These are phyloP conservation scores for maize (Zea mays) DNA, from an alignment of 176 grass and related monocot genomes.

Conservation along the genomic window DNA sequence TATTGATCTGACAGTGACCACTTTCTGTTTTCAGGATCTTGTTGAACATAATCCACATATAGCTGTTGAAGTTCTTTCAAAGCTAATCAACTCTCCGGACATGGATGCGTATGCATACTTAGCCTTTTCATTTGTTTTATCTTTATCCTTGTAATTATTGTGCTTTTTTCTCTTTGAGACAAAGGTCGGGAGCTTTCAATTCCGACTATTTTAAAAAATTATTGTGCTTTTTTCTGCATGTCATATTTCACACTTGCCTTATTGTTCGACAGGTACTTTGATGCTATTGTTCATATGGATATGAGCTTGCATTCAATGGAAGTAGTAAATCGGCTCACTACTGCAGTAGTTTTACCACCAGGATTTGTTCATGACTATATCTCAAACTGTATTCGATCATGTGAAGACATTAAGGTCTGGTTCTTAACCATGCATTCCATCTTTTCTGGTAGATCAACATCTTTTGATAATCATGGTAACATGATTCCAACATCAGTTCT, in stretches of 20 bases:
- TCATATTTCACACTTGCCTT: constrained; percentile 27
- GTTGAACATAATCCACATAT: constrained; percentile 88
- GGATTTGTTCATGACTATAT: constrained; percentile 96
- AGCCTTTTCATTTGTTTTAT: constrained; percentile 29
- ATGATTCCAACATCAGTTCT: constrained; percentile 29
- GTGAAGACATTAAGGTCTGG: constrained; percentile 81
- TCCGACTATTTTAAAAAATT: no score
- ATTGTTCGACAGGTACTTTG: constrained; percentile 68
- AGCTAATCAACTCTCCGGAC: constrained; percentile 81
- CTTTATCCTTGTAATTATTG: constrained; percentile 23
- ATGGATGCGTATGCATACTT: constrained; percentile 65
- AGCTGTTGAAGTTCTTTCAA: constrained; percentile 87
- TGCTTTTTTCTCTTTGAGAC: not conserved
- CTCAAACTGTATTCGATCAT: constrained; percentile 91
- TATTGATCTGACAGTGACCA: constrained; percentile 14
- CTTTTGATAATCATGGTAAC: not conserved
- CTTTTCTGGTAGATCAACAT: constrained; percentile 23
- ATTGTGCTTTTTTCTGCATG: constrained; percentile 6
- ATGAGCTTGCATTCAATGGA: constrained; percentile 99
- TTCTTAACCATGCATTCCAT: constrained; percentile 20
- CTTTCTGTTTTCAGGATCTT: constrained; percentile 67
- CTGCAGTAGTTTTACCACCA: constrained; percentile 72
- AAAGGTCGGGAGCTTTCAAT: not conserved
- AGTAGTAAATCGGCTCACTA: constrained; percentile 97
- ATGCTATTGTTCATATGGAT: constrained; percentile 87